These are phyloP conservation scores for Aspergillaceae sp. DNA, from an alignment of 2,329 filamentous ascomycete species.

Conservation along the genomic window DNA sequence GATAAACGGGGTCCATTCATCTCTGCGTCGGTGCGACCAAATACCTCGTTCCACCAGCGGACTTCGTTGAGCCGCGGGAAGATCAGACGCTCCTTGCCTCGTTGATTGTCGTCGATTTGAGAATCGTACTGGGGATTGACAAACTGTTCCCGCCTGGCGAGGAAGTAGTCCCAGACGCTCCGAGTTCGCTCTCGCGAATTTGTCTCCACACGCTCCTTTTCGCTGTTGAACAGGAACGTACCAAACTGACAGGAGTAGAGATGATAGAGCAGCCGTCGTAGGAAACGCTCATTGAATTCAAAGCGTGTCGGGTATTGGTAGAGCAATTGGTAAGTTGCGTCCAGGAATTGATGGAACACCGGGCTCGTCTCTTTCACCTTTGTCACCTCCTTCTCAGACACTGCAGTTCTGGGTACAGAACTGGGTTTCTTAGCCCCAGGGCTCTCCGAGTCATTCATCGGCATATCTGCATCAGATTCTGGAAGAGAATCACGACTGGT, in stretches of 20 bases:
- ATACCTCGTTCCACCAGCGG: conserved; percentile 89
- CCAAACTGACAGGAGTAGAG: conserved; percentile 94
- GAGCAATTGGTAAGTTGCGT: conserved; percentile 83
- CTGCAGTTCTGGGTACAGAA: conserved; percentile 23
- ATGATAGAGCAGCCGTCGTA: conserved; percentile 83
- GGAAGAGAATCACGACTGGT: conserved; percentile 54
- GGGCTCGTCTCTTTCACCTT: conserved; percentile 82
- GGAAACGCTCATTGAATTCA: conserved; percentile 91
- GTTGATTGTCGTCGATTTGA: conserved; percentile 64
- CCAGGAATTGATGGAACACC: conserved; percentile 95
- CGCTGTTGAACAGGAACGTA: conserved; percentile 90
- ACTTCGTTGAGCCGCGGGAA: conserved; percentile 69
- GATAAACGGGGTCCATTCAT: conserved; percentile 68
- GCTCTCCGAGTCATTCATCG: conserved; percentile 41
- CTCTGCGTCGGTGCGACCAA: conserved; percentile 77
- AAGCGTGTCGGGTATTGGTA: conserved; percentile 81
- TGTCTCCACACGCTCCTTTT: conserved; percentile 72
- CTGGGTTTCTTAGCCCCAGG: conserved; percentile 28
- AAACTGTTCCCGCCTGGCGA: conserved; percentile 72
- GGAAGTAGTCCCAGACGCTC: conserved; percentile 94
- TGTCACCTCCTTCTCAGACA: conserved; percentile 58
- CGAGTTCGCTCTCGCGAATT: conserved; percentile 62
- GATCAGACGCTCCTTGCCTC: conserved; percentile 73
- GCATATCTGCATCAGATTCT: conserved; percentile 52
- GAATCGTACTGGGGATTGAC: conserved; percentile 71